A percentile compares a stretch with the other conserved stretches of the same genome.
These are phyloP conservation scores for Cutaneotrichosporon cavernicola DNA, from an alignment of 1,284 basidiomycete genomes.

Conservation along the genomic window DNA sequence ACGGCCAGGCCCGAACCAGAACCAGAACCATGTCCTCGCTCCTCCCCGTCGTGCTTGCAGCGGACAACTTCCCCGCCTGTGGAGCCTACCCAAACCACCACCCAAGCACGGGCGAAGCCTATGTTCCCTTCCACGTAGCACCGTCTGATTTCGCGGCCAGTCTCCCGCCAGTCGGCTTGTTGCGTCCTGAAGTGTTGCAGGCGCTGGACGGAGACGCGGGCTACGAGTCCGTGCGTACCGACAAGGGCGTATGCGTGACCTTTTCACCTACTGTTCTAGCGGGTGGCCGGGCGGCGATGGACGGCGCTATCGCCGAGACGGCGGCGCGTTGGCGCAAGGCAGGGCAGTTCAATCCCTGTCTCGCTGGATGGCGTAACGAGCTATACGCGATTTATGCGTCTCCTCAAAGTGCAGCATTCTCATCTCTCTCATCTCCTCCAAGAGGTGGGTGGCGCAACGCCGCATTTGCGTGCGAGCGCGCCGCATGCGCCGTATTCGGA, in stretches of 20 bases:
- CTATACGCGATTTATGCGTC: slow-evolving; percentile 76
- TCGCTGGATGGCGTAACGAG: slow-evolving; percentile 75
- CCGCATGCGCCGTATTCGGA: slow-evolving; percentile 77
- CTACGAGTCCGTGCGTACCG: slow-evolving; percentile 12
- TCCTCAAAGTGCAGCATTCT: slow-evolving; percentile 57
- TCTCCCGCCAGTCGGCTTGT: slow-evolving; percentile 24
- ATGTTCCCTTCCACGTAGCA: slow-evolving; percentile 24
- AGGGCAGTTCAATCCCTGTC: slow-evolving; percentile 48
- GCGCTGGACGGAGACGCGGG: slow-evolving; percentile 12
- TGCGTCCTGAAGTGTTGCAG: slow-evolving; percentile 19
- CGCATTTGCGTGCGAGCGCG: slow-evolving; percentile 83
- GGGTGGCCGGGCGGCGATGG: slow-evolving; percentile 36
- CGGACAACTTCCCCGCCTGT: slow-evolving; percentile 61
- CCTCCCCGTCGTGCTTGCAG: slow-evolving; percentile 62
- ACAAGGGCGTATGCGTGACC: slow-evolving; percentile 29
- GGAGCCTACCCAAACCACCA: slow-evolving; percentile 23
- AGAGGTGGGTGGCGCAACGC: slow-evolving; percentile 58
- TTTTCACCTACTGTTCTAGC: slow-evolving; percentile 31
- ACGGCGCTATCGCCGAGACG: slow-evolving; percentile 44
- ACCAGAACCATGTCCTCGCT: slow-evolving; percentile 45
- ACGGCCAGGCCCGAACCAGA: background rate
- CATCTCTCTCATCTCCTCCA: slow-evolving; percentile 45
- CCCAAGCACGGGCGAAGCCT: slow-evolving; percentile 16
- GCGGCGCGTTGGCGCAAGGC: slow-evolving; percentile 47
- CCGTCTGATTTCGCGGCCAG: slow-evolving; percentile 4